Percentiles rank a stretch among this genome's conserved stretches.
phyloP scores from a whole-genome alignment of 441 rosid species.

The Macaranga tanarius region DNA sequence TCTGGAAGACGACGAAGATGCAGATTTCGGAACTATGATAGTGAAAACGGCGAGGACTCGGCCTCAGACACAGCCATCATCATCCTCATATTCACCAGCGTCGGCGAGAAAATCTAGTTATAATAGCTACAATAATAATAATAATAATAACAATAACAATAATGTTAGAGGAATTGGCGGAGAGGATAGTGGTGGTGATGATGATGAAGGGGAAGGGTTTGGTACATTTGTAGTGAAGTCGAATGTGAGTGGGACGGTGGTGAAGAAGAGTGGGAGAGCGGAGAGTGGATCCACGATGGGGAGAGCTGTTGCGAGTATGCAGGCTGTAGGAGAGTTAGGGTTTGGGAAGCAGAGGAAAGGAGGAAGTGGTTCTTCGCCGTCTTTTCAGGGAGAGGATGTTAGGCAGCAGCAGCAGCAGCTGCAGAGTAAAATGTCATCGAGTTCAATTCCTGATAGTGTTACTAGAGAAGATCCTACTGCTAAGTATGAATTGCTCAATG shows the following conservation, averaged over 20 bases:
- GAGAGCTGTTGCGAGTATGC: constrained; percentile 88
- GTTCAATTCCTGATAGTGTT: constrained; percentile 87
- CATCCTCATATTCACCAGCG: constrained; percentile 30
- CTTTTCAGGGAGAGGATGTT: constrained; percentile 44
- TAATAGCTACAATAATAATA: constrained; percentile 28
- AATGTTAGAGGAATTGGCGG: constrained; percentile 19
- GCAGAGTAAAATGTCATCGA: constrained; percentile 64
- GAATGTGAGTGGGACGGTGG: constrained; percentile 37
- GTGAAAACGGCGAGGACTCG: constrained; percentile 50
- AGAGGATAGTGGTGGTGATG: constrained; percentile 49
- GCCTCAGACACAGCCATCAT: constrained; percentile 24
- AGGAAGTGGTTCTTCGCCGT: constrained; percentile 22
- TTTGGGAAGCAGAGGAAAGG: constrained; percentile 56
- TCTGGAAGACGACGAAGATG: constrained; percentile 47
- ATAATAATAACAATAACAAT: constrained; percentile 24
- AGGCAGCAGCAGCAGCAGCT: constrained; percentile 37
- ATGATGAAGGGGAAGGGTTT: constrained; percentile 47
- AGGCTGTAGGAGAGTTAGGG: constrained; percentile 50
- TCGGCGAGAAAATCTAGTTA: constrained; percentile 12
- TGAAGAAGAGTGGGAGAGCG: constrained; percentile 33
- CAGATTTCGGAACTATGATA: constrained; percentile 83
- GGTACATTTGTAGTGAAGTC: constrained; percentile 74
- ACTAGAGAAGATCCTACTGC: constrained; percentile 84
- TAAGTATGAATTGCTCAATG: constrained; percentile 92
- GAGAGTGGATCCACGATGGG: constrained; percentile 63